Conservation (phyloP, 495 filamentous ascomycete genomes). For the Penicillium subrubescens region DNA sequence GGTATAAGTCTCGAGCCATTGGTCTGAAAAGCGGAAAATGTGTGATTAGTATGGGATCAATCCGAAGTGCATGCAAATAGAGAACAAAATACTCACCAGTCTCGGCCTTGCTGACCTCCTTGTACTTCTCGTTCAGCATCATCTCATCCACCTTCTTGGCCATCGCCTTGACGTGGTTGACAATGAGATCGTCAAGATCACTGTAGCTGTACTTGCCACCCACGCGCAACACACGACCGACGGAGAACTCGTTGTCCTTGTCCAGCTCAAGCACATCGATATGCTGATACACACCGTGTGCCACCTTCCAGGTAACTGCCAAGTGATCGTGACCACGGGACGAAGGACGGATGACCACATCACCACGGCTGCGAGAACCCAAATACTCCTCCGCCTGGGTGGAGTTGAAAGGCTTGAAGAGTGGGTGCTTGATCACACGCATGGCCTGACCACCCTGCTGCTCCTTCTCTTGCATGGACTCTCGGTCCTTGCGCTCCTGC, state of each 20-base stretch:
- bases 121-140: conserved; percentile 88
- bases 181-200: conserved; percentile 96
- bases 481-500: conserved; percentile 76
- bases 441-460: conserved; percentile 78
- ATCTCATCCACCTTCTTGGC: conserved; percentile 97
- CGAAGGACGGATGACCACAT: conserved; percentile 92
- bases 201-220: conserved; percentile 86
- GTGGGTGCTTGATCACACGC: conserved; percentile 93
- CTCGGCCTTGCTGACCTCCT: conserved; percentile 73
- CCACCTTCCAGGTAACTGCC: conserved; percentile 97
- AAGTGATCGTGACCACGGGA: conserved; percentile 94
- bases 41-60: not conserved
- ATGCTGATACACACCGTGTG: conserved; percentile 91
- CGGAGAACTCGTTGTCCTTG: conserved; percentile 94
- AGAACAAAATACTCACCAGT: conserved; percentile 67
- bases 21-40: conserved; percentile 59
- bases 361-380: conserved; percentile 78
- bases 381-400: conserved; percentile 93
- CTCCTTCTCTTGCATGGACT: conserved; percentile 78
- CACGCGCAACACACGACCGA: conserved; percentile 80
- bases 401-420: conserved; percentile 91
- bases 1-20: conserved; percentile 93
- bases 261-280: conserved; percentile 95
- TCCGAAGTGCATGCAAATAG: not conserved
- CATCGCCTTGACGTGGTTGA: conserved; percentile 96